These are phyloP conservation scores for Orobanche coerulescens DNA, from an alignment of 257 asterid species.

Conservation along the genomic window DNA sequence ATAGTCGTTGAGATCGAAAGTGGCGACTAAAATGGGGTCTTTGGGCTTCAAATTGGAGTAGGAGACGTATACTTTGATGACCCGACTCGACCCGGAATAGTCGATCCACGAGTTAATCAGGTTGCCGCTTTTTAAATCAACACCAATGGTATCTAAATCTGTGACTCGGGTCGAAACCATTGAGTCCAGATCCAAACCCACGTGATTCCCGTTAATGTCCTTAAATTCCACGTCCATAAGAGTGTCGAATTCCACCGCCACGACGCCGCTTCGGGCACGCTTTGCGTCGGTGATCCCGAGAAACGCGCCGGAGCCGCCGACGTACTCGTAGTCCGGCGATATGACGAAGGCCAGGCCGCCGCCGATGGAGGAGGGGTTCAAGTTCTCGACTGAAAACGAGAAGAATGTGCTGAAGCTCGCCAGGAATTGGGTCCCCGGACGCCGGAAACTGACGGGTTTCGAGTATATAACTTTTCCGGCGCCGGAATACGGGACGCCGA, in stretches of 20 bases:
- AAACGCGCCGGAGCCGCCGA: conserved; percentile 73
- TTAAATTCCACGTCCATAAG: conserved; percentile 68
- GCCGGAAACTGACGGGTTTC: conserved; percentile 51
- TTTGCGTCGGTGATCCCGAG: conserved; percentile 47
- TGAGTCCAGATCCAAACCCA: conserved; percentile 71
- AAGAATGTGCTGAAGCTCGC: conserved; percentile 71
- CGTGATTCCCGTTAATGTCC: conserved; percentile 73
- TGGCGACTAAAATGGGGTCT: conserved; percentile 43
- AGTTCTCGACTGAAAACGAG: conserved; percentile 56
- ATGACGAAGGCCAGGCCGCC: conserved; percentile 77
- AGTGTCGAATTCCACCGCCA: conserved; percentile 76
- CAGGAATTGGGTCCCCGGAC: conserved; percentile 32
- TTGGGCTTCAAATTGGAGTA: conserved; percentile 66
- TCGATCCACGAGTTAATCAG: conserved; percentile 74
- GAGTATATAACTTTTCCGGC: conserved; percentile 67
- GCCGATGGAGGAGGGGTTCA: conserved; percentile 76
- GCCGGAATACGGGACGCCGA: conserved; percentile 67
- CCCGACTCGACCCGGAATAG: conserved; percentile 45
- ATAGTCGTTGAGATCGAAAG: conserved; percentile 41
- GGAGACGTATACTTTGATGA: conserved; percentile 46
- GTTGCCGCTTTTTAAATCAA: conserved; percentile 77
- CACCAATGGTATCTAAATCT: conserved; percentile 43
- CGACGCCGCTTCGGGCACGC: conserved; percentile 39
- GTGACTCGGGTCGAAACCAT: conserved; percentile 47
- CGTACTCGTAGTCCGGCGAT: conserved; percentile 44